Percentiles rank a stretch among this genome's conserved stretches.
Conservation (phyloP, 495 filamentous ascomycete species). For the Amniculicola lignicola region DNA sequence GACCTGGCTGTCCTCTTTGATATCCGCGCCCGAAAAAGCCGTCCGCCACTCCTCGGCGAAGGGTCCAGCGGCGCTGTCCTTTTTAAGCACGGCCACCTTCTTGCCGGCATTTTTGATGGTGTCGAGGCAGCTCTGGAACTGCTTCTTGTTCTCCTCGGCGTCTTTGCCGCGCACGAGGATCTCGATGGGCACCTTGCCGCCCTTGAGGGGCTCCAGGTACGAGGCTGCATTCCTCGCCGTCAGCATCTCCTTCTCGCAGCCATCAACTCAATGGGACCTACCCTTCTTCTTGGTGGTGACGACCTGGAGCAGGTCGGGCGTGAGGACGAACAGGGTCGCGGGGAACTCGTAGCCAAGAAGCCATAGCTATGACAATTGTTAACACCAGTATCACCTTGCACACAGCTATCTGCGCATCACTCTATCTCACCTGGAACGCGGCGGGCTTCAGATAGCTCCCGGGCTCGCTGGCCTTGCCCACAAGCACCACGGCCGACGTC, state of each 20-base stretch:
- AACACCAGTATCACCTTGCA: not conserved
- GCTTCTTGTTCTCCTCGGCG: conserved; percentile 78
- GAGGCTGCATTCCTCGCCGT: conserved; percentile 58
- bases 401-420: not conserved
- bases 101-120: conserved; percentile 85
- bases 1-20: conserved; percentile 82
- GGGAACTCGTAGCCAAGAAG: conserved; percentile 98
- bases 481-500: conserved; percentile 78
- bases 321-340: conserved; percentile 88
- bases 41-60: conserved; percentile 97
- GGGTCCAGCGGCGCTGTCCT: conserved; percentile 78
- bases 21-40: conserved; percentile 61
- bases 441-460: conserved; percentile 88
- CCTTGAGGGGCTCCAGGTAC: conserved; percentile 87
- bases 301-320: conserved; percentile 79
- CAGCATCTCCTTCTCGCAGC: conserved; percentile 26
- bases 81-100: conserved; percentile 81
- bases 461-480: conserved; percentile 90
- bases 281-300: conserved; percentile 98
- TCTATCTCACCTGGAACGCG: conserved; percentile 77
- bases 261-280: conserved; percentile 40
- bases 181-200: conserved; percentile 85
- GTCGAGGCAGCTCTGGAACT: conserved; percentile 76
- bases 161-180: conserved; percentile 88
- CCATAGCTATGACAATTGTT: conserved; percentile 82